Base-by-base conservation (phyloP, 208 protist species). In the Leishmania martiniquensis region DNA sequence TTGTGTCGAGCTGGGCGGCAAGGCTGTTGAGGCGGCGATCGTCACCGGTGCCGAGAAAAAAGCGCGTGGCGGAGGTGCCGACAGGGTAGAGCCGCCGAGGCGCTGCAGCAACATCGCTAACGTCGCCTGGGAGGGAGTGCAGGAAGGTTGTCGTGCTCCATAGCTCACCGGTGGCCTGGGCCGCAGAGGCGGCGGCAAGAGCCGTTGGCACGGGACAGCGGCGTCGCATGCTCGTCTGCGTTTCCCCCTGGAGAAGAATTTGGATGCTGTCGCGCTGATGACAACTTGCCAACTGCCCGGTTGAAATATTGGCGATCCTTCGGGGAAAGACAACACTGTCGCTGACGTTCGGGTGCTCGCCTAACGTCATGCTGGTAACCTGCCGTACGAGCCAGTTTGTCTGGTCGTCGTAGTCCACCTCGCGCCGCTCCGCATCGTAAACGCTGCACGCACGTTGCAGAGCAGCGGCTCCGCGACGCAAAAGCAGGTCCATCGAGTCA, bases 1-100 rank as follows among this genome's bases (percentile, higher is more conserved):
- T 87, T 4, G 80, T 69, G 42, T 91, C 85, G 63, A 96, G 80
- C 34, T 81, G 72, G 32, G 89, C 88, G 72, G 87, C 85, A 63
- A 92, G 80, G 45, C 65, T 73, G 82, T 94, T 94, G 39, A 91
- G 75, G 13, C 51, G 74, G 0, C 52, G 32, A 71, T 87, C 83
- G 45, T 89, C 69, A 39, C 84, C 85, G 4, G 83, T 87, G 63
- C 80, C 68, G n/a, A 54, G 73, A 65, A 93, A 89, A 45, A 85
- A 87, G 78, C 91, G 90, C 20, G 76, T 51, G 29, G 81, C 83
- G 32, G 88, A 87, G 52, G 89, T 82, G 15, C 89, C 75, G 15
- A 93, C 63, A 0, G 88, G 85, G 42, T 63, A 59, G 44, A 87
- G 80, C 22, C 75, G 76, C 67, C 80, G 80, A 44, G 49, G 65